A percentile compares a stretch with the other conserved stretches of the same genome.
phyloP scores from a whole-genome alignment of 2,329 filamentous ascomycete genomes.

The Purpureocillium lavendulum region DNA sequence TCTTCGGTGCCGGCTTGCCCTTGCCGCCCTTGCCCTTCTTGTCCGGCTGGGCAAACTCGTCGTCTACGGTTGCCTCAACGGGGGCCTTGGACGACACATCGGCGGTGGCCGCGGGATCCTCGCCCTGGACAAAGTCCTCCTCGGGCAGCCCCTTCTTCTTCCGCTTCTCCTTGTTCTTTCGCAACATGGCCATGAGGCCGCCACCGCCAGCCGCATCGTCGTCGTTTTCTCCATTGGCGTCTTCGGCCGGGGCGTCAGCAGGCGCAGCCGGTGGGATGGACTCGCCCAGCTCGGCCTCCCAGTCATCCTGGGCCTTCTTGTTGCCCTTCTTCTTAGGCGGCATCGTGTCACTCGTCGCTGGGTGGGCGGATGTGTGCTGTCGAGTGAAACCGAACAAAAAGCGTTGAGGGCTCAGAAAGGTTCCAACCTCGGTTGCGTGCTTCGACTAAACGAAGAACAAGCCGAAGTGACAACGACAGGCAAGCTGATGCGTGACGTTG shows the following conservation, averaged over 20 bases:
- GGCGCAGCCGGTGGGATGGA: conserved; percentile 53
- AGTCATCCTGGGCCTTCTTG: conserved; percentile 81
- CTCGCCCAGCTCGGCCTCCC: conserved; percentile 90
- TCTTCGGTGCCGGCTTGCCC: conserved; percentile 32
- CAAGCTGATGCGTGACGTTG: not conserved
- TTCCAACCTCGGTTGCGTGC: too few species aligned
- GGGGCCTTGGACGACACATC: conserved; percentile 58
- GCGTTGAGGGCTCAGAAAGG: too few species aligned
- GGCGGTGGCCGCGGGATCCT: conserved; percentile 34
- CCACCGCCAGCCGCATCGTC: conserved; percentile 53
- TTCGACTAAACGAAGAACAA: too few species aligned
- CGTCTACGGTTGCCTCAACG: conserved; percentile 71
- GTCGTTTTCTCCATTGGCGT: conserved; percentile 40
- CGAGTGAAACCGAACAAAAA: too few species aligned
- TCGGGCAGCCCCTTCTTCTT: conserved; percentile 79
- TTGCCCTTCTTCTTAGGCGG: conserved; percentile 88
- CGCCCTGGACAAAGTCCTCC: conserved; percentile 61
- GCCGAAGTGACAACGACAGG: not conserved
- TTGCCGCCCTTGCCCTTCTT: conserved; percentile 61
- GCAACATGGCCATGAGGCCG: conserved; percentile 70
- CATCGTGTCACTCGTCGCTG: conserved; percentile 41
- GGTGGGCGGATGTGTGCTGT: too few species aligned
- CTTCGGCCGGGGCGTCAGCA: conserved; percentile 31
- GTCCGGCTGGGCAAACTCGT: conserved; percentile 76
- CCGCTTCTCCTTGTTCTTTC: conserved; percentile 77